phyloP scores from a whole-genome alignment of 768 basidiomycete species.

The Auricularia heimuer region DNA sequence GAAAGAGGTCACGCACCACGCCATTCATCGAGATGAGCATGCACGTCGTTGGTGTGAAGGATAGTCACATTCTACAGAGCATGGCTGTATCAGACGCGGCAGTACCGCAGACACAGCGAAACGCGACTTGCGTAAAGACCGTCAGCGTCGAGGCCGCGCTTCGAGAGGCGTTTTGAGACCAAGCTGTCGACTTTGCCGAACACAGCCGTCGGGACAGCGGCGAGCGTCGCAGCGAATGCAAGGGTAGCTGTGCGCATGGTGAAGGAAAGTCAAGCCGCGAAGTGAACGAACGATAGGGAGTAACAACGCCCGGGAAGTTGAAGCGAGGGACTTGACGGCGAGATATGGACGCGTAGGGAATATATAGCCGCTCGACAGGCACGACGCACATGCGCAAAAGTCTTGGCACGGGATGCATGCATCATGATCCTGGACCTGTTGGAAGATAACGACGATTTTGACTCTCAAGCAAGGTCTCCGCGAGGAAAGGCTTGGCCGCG shows the following conservation, averaged over 20 bases:
- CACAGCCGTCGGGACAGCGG: not conserved
- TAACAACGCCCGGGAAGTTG: no score
- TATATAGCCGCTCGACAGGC: no score
- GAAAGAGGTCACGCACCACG: constrained; percentile 3
- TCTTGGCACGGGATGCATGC: no score
- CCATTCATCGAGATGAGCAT: constrained; percentile 34
- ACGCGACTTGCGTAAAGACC: not conserved
- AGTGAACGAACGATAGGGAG: no score
- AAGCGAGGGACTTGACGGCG: no score
- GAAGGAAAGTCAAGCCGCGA: no score
- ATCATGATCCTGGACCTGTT: no score
- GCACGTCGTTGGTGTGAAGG: constrained; percentile 36
- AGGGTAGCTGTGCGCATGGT: not conserved
- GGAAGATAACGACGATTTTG: no score
- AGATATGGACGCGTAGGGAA: no score
- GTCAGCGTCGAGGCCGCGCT: constrained; percentile 4
- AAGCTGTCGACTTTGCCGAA: constrained; percentile 5
- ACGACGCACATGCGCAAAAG: no score
- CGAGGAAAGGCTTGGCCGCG: no score
- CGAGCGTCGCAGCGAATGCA: not conserved
- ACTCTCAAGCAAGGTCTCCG: no score
- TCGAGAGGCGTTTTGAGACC: constrained; percentile 6
- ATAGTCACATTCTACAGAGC: constrained; percentile 19
- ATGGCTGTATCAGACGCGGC: not conserved
- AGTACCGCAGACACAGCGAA: not conserved